Percentiles rank a stretch among this genome's conserved stretches.
These are phyloP conservation scores for Epichloe amarillans DNA, from an alignment of 2,329 filamentous ascomycete genomes.

Conservation along the genomic window DNA sequence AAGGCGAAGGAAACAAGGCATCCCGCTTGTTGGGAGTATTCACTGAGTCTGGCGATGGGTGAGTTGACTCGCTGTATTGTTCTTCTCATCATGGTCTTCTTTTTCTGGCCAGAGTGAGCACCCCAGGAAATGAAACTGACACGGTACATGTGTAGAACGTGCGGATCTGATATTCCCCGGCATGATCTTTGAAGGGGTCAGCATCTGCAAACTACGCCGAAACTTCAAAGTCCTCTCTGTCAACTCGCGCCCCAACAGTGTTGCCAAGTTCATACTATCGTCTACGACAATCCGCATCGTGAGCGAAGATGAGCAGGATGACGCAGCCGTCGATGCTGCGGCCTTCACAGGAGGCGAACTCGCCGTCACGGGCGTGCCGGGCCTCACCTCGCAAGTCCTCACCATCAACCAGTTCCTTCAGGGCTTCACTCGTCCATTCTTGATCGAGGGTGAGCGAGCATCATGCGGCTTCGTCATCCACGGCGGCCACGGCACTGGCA, in stretches of 20 bases:
- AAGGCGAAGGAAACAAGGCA: slow-evolving; percentile 17
- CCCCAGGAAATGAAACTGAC: neutral
- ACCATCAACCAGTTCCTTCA: slow-evolving; percentile 54
- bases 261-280: slow-evolving; percentile 29
- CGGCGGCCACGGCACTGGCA: slow-evolving; percentile 75
- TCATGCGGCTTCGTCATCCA: slow-evolving; percentile 58
- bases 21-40: slow-evolving; percentile 23
- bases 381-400: slow-evolving; percentile 49
- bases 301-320: slow-evolving; percentile 14
- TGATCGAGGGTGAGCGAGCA: slow-evolving; percentile 17
- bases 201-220: slow-evolving; percentile 17
- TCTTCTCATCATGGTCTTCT: neutral
- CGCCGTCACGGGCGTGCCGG: slow-evolving; percentile 46
- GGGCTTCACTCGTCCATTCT: slow-evolving; percentile 33
- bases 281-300: slow-evolving; percentile 27
- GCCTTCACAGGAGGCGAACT: slow-evolving; percentile 20
- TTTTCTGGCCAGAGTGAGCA: too few relatives aligned
- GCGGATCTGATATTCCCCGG: slow-evolving; percentile 59
- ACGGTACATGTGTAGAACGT: slow-evolving; percentile 27
- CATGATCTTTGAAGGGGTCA: slow-evolving; percentile 53
- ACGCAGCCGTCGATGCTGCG: slow-evolving; percentile 7
- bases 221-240: slow-evolving; percentile 46
- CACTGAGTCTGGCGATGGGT: slow-evolving; percentile 22
- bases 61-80: slow-evolving; percentile 2
- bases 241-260: slow-evolving; percentile 30